Evolutionary conservation across 2,329 filamentous ascomycete genomes (phyloP).

Genomic region (Fusarium sp.): DNA sequence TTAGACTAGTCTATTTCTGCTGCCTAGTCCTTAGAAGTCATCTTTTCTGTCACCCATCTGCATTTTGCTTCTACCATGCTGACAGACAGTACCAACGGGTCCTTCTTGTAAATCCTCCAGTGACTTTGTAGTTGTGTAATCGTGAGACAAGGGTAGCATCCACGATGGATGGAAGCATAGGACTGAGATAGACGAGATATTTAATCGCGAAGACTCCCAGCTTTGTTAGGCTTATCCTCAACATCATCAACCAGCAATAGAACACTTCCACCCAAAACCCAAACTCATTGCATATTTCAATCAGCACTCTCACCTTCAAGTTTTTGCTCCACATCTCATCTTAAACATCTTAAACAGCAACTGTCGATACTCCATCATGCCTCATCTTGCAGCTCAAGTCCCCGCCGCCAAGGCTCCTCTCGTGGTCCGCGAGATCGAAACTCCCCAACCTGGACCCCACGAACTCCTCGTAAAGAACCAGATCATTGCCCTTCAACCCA

Average conservation of each 20-base stretch:
- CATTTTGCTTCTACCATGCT: not conserved
- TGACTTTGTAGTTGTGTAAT: not conserved
- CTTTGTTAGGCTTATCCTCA: fast-evolving
- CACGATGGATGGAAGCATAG: not conserved
- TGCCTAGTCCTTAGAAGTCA: not conserved
- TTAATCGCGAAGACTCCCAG: not conserved
- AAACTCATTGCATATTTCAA: not conserved
- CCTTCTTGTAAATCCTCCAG: not conserved
- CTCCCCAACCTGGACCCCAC: constrained; percentile 28
- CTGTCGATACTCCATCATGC: not conserved
- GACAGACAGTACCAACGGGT: not conserved
- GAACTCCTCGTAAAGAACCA: constrained; percentile 38
- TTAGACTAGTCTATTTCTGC: not conserved
- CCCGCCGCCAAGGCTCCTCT: constrained; percentile 32
- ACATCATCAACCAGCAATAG: not conserved
- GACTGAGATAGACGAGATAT: not conserved
- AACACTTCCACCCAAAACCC: too few relatives aligned
- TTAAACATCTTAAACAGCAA: not conserved
- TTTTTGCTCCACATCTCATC: too few relatives aligned
- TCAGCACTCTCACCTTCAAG: too few relatives aligned
- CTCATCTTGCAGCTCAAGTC: constrained; percentile 30
- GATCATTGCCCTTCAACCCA: constrained; percentile 32
- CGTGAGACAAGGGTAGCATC: too few relatives aligned
- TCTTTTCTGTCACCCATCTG: not conserved
- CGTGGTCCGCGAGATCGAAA: constrained; percentile 25